These are phyloP conservation scores for Solanum hybrid DNA, from an alignment of 305 asterid species.

Conservation along the genomic window DNA sequence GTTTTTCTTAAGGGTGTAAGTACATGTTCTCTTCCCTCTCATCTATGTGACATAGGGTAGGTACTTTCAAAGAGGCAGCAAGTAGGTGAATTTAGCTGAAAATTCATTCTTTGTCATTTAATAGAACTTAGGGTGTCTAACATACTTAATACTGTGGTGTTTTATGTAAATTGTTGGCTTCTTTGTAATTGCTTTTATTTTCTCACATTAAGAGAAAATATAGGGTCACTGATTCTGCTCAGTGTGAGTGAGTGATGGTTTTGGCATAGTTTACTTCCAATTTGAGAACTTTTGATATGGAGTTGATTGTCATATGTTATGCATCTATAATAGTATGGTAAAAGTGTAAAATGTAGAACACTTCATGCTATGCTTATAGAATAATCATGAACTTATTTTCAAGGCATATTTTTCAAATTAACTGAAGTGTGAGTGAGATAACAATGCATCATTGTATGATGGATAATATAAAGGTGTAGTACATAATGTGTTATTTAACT, in stretches of 20 bases:
- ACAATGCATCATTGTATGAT: not conserved
- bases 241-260: not conserved
- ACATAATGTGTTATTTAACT: not conserved
- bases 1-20: not conserved
- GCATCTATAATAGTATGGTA: not conserved
- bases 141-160: not conserved
- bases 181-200: not conserved
- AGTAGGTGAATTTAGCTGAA: slow-evolving; percentile 7
- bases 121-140: slow-evolving; percentile 4
- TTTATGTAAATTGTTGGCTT: not conserved
- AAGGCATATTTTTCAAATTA: not conserved
- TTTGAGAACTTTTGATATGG: not conserved
- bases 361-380: not conserved
- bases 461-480: not conserved
- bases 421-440: not conserved
- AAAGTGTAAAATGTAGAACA: not conserved
- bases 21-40: not conserved
- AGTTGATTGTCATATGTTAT: not conserved
- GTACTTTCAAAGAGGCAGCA: not conserved
- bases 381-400: not conserved
- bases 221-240: not conserved
- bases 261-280: not conserved
- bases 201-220: not conserved
- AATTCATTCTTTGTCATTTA: slow-evolving; percentile 14
- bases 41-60: slow-evolving; percentile 9